Evolutionary conservation across 2,329 filamentous ascomycete genomes (phyloP).

Genomic region (Colletotrichum spinosum): DNA sequence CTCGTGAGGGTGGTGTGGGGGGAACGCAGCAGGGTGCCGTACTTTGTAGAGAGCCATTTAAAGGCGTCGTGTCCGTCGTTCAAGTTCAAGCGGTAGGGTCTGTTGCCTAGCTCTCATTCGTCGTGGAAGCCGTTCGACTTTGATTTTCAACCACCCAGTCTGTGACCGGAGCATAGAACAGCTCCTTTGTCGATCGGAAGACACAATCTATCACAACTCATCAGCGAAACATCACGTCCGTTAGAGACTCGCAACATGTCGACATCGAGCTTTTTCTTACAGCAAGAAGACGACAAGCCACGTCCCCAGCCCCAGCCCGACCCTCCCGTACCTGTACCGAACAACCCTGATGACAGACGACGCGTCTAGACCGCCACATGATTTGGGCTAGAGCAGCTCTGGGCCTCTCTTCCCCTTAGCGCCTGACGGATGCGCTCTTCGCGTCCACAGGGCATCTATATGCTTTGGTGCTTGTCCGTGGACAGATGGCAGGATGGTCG

Average conservation of each 20-base stretch:
- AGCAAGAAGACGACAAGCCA: conserved; percentile 41
- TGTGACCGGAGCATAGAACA: too few species aligned
- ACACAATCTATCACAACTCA: neutral
- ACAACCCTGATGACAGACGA: conserved; percentile 40
- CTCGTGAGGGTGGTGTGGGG: conserved; percentile 28
- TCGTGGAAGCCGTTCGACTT: too few species aligned
- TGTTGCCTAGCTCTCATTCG: too few species aligned
- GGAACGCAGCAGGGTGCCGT: conserved; percentile 15
- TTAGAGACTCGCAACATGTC: conserved; percentile 4
- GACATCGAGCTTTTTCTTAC: conserved; percentile 3
- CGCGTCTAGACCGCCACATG: conserved; percentile 2
- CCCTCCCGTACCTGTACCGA: conserved; percentile 45
- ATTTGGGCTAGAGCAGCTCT: too few species aligned
- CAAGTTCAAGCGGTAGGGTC: neutral
- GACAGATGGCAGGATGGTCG: too few species aligned
- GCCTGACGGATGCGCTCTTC: too few species aligned
- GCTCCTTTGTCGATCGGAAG: too few species aligned
- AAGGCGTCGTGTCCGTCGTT: conserved; percentile 18
- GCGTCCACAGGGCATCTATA: too few species aligned
- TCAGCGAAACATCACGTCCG: too few species aligned
- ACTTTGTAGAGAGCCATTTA: conserved; percentile 21
- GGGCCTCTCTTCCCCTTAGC: neutral
- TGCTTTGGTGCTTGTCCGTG: too few species aligned
- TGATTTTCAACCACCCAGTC: too few species aligned
- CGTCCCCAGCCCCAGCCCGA: conserved; percentile 45